Base-by-base conservation (phyloP, 2,329 filamentous ascomycete species). In the Paraphoma chrysanthemicola region DNA sequence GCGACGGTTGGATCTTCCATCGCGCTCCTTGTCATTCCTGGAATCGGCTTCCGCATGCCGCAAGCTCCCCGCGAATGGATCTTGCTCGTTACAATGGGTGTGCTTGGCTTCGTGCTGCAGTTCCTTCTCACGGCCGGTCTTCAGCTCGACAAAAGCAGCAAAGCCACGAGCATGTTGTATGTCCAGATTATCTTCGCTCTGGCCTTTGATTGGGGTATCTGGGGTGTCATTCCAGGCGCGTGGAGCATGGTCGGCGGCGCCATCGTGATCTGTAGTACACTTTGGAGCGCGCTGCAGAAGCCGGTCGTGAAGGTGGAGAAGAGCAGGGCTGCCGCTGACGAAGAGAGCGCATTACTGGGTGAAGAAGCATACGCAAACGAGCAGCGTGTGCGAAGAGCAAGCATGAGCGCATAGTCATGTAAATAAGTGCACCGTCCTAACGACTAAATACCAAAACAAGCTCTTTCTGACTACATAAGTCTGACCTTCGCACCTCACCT, bases 21-120 rank as follows among this genome's bases (percentile, higher is more conserved):
- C 1, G 84, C 84, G 10, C 82, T 94, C 48, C 59, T 83, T 4
- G 66, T 76, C 8, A 59, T 87, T 3, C 85, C 86, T 1, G 78
- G 77, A 9, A 78, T 87, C 9, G 79, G 79, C 4, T 85, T 88
- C 60, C 74, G 82, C 6, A 71, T 86, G 0, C 86, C 86, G 0
- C 73, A 72, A 0, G 81, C 80, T 9, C 18, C 71, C 4, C 76
- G 81, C 0, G 79, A 92, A 71, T 93, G 90, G 88, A 70, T 77
- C 0, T 80, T 92, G 17, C 78, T 96, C 11, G 47, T 86, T 0
- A 82, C 86, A 18, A 79, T 95, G 11, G 90, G 90, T 0, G 64
- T 85, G 0, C 88, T 88, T 56, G 92, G 92, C 1, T 93, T 96
- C 71, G 71, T 88, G 31, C 88, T 92, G 83, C 92, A 96, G 81